Base-by-base conservation (phyloP, 176 grass and related monocot species). In the Dactylis glomerata region DNA sequence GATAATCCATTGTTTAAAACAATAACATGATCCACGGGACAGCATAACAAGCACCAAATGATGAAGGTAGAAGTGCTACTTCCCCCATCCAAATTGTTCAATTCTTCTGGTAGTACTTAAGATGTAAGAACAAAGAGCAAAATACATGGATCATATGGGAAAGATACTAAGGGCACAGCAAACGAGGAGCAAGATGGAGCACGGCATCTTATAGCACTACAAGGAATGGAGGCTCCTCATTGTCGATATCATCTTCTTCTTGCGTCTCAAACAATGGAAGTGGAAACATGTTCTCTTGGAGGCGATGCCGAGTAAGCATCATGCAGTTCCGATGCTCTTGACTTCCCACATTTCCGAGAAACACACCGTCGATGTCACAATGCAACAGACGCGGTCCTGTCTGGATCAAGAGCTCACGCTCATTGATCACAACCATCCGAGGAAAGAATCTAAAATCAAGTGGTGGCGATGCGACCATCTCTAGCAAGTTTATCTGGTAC, bases 341-440 rank as follows among this genome's bases (percentile, higher is more conserved):
- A 22, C 10, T 71, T 44, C 26, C n/a, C 5, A 71, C 68, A 26
- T 71, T 9, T 44, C n/a, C 68, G 26, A 71, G 0, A 4, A 44
- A 44, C 22, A 26, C 2, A 2, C 68, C 68, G 0, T 71, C n/a
- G 0, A 42, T 44, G 38, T 15, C 5, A 1, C 68, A 71, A 8
- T 0, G 38, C 12, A 71, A 1, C 12, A 71, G 0, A 0, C 38
- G 38, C 22, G 0, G 0, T 24, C 22, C 10, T 1, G 10, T 3
- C 37, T 70, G 11, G 67, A 70, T 8, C 67, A 70, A 42, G 22
- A 70, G 37, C 67, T 70, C 67, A 7, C 67, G 20, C 4, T 3
- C 36, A 1, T 70, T 41, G 67, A 70, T 6, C 67, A 12, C 37
- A 70, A 2, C 67, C 67, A 70, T 70, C 37, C 2, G 3, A 2